Base-by-base conservation (phyloP, 2,329 filamentous ascomycete species). In the Laburnicola sp. region DNA sequence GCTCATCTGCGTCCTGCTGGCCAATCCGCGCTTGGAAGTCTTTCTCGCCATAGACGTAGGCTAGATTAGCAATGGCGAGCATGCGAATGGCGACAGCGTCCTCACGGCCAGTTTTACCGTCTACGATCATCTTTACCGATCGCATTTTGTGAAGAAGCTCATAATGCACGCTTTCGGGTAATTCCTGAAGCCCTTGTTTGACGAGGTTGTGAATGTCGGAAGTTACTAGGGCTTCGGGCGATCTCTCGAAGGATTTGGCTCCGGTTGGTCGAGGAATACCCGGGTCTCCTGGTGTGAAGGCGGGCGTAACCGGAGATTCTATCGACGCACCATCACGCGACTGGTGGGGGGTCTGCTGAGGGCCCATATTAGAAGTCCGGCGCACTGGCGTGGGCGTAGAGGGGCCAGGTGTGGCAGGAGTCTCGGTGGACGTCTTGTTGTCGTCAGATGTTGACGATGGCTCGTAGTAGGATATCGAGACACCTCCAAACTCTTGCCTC, bases 21-120 rank as follows among this genome's bases (percentile, higher is more conserved):
- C 96, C 80, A 36, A 97, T 83, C 71, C 90, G 93, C 56, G 93
- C 87, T 38, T 91, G 80, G 63, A 99, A 96, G n/a, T 85, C 83
- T 3, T 82, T 76, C 65, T 99, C 95, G 2, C 82, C 81, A 60
- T 95, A 87, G 48, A 97, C 89, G 69, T 96, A 97, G 2, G 91
- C 90, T 56, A 99, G 74, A 64, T 97, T 99, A 23, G 89, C 88
- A 53, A 97, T 86, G 10, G 93, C 91, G 36, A 99, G 79, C 32
- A 97, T 78, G 28, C 93, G 88, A 46, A 93, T 85, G 31, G 88
- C 85, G 42, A 99, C 79, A 11, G 93, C 85, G 61, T 88, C 82
- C 66, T 91, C 88, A 38, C 91, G 84, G 22, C 83, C 82, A 51
- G 86, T 80, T 9, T 80, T 70, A 0, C 88, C 86, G 1, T 80